phyloP scores from a whole-genome alignment of 139 green algal species.

The Chlamydomonas eustigma region DNA sequence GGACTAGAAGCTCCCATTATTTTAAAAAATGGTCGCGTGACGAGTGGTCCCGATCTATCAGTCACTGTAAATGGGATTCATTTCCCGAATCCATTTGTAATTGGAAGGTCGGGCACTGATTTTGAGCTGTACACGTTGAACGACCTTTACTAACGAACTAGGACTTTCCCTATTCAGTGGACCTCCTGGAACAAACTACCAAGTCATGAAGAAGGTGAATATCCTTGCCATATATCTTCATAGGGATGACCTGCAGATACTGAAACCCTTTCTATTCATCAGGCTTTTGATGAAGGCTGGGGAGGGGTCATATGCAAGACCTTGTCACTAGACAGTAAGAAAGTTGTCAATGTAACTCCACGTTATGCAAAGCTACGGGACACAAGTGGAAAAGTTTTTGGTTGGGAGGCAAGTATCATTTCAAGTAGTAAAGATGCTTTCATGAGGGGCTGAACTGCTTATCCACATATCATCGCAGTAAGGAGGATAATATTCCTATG shows the following conservation, averaged over 20 bases:
- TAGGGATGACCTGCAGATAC: slow-evolving; percentile 1
- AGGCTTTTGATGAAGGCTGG: slow-evolving; percentile 97
- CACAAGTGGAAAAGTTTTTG: slow-evolving; percentile 66
- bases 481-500: no score
- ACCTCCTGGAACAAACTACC: slow-evolving; percentile 90
- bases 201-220: slow-evolving; percentile 41
- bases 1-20: slow-evolving; percentile 4
- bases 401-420: slow-evolving; percentile 73
- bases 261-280: background rate
- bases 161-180: slow-evolving; percentile 19
- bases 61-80: slow-evolving; percentile 86
- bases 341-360: slow-evolving; percentile 94
- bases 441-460: no score
- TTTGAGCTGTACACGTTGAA: no score
- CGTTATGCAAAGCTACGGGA: slow-evolving; percentile 88
- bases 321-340: slow-evolving; percentile 77
- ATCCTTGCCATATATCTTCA: slow-evolving; percentile 4
- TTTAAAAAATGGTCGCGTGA: slow-evolving; percentile 41
- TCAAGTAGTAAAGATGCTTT: no score
- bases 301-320: slow-evolving; percentile 96
- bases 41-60: slow-evolving; percentile 65
- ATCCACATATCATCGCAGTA: no score
- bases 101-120: slow-evolving; percentile 52
- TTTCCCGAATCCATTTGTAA: slow-evolving; percentile 97
- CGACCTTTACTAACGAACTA: no score